Evolutionary conservation across 2,329 filamentous ascomycete species (phyloP).

Genomic region (Grosmannia huntii): DNA sequence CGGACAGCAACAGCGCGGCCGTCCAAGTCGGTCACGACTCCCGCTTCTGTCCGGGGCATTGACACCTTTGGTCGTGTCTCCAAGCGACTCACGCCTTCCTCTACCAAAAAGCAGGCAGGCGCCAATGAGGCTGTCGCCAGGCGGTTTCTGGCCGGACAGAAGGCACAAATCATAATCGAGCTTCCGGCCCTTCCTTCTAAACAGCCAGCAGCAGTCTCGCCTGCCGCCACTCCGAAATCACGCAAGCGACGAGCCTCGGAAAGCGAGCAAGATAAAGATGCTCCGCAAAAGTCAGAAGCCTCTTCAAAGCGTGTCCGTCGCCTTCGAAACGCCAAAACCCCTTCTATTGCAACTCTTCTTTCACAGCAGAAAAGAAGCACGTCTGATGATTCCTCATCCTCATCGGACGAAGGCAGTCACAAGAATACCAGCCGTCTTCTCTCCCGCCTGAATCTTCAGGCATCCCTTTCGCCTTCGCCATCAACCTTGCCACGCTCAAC

Average conservation of each 20-base stretch:
- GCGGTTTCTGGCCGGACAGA: constrained; percentile 23
- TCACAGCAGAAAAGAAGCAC: constrained; percentile 1
- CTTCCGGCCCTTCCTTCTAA: not conserved
- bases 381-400: not conserved
- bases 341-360: constrained; percentile 12
- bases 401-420: not conserved
- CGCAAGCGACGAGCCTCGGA: constrained; percentile 10
- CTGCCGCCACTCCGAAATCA: not conserved
- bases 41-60: constrained; percentile 7
- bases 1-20: constrained; percentile 1
- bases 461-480: constrained; percentile 4
- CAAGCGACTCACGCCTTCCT: constrained; percentile 12
- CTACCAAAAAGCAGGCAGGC: constrained; percentile 4
- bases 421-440: constrained; percentile 22
- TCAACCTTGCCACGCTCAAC: constrained; percentile 1
- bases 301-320: constrained; percentile 9
- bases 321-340: constrained; percentile 5
- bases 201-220: not conserved
- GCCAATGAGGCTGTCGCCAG: constrained; percentile 13
- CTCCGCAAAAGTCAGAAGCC: not conserved
- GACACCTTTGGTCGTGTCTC: constrained; percentile 14
- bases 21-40: constrained; percentile 4
- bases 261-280: not conserved
- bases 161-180: constrained; percentile 13
- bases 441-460: constrained; percentile 27